Evolutionary conservation across 2,329 filamentous ascomycete species (phyloP), one percentile per base, ranked within the genome.

Genomic region (Monosporascus ibericus): DNA sequence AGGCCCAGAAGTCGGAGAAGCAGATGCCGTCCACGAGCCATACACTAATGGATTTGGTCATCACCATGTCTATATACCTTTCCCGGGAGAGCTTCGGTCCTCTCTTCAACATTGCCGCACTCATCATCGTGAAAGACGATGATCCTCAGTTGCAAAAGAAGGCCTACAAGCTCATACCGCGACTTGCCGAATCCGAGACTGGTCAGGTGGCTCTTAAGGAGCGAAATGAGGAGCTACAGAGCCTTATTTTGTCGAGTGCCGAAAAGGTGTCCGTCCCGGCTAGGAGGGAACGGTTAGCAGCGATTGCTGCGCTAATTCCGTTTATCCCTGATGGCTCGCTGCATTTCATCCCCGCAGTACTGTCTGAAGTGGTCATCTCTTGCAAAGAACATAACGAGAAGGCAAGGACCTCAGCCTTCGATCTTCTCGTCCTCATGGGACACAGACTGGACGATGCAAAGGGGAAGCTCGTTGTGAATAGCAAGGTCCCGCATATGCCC

Each of bases 321-420:
- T 87, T 87, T 63, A 78, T 96, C 6, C 88, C 92, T 15, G 77
- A 83, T 46, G 78, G 80, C 15, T 88, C 90, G 42, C 82, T 99
- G 30, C 90, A 96, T 69, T 97, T 99, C 71, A 92, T 99, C 55
- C 92, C 94, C 2, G 84, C 89, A 1, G 84, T 96, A 47, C 79
- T 99, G 6, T 91, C 91, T 3, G 94, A 99, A 72, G 90, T 97
- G 36, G 92, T 99, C 49, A 91, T 99, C 57, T 89, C 90, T 56
- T 95, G 91, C 72, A 99, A 99, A 71, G 94, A 99, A 73, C 90
- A 94, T 65, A 99, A 99, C 66, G 94, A 99, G 70, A 91, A 91
- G 65, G 92, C 94, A 0, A 81, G 94, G 57, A 91, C 89, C 50
- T 85, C 87, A 2, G 92, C 94, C 0, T 99, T 96, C 66, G 90